Evolutionary conservation across 2,329 filamentous ascomycete species (phyloP).

Genomic region (Bipolaris oryzae): DNA sequence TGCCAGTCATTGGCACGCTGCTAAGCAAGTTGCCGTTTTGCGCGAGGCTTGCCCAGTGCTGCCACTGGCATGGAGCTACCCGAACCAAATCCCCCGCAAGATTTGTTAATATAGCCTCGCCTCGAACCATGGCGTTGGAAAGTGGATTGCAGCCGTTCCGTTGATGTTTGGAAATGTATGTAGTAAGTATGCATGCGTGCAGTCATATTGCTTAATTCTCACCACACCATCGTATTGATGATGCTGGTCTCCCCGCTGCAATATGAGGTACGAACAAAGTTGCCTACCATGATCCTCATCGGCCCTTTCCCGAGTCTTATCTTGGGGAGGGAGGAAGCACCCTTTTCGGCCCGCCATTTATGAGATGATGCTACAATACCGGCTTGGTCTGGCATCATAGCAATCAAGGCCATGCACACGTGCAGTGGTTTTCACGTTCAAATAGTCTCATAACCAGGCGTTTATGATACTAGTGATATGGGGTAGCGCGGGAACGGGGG

Average conservation of each 20-base stretch:
- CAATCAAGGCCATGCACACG: slow-evolving; percentile 4
- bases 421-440: neutral
- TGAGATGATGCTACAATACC: slow-evolving; percentile 20
- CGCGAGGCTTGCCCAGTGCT: slow-evolving; percentile 4
- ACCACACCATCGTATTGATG: neutral
- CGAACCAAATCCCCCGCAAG: slow-evolving; percentile 5
- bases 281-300: slow-evolving; percentile 18
- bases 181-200: neutral
- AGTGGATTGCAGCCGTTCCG: neutral
- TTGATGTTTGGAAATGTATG: neutral
- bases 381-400: slow-evolving; percentile 8
- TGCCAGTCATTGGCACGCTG: neutral
- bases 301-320: slow-evolving; percentile 18
- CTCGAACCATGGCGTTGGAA: neutral
- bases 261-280: slow-evolving; percentile 27
- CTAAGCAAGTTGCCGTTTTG: slow-evolving; percentile 1
- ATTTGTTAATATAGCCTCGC: neutral
- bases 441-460: neutral
- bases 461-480: slow-evolving; percentile 1
- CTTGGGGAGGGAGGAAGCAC: slow-evolving; percentile 10
- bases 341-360: slow-evolving; percentile 18
- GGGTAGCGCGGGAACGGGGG: neutral
- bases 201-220: neutral
- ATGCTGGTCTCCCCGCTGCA: neutral
- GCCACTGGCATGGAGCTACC: neutral